phyloP scores from a whole-genome alignment of 208 protist genomes.

The Blechomonas ayalai region DNA sequence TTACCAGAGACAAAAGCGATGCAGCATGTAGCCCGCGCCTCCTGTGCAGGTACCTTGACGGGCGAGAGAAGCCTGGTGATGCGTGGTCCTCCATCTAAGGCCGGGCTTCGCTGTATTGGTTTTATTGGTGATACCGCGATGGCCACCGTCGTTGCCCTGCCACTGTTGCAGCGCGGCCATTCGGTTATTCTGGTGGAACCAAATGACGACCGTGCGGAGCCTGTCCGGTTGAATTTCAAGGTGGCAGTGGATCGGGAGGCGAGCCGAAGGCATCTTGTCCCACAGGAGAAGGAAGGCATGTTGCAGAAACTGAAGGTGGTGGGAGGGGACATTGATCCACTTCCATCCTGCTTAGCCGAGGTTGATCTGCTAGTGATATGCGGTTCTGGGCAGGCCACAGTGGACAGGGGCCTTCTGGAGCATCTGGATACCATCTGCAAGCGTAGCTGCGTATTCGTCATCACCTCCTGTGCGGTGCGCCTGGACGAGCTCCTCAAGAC shows the following conservation, averaged over 20 bases:
- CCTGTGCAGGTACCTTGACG: conserved; percentile 18
- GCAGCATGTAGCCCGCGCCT: conserved; percentile 69
- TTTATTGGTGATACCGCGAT: conserved; percentile 83
- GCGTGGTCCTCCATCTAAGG: too few species aligned
- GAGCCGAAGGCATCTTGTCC: conserved; percentile 15
- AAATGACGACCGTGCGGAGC: conserved; percentile 19
- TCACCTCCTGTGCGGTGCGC: conserved; percentile 46
- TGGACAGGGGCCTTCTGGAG: conserved; percentile 71
- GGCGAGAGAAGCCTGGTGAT: too few species aligned
- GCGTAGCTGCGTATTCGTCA: conserved; percentile 61
- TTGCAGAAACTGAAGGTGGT: conserved; percentile 23
- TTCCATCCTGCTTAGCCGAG: conserved; percentile 23
- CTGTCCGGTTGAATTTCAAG: conserved; percentile 12
- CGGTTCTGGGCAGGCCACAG: conserved; percentile 37
- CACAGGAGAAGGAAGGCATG: conserved; percentile 12
- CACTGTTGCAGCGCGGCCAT: conserved; percentile 38
- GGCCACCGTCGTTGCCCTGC: conserved; percentile 67
- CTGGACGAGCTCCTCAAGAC: conserved; percentile 59
- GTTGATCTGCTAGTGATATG: conserved; percentile 75
- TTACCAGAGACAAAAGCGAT: conserved; percentile 38
- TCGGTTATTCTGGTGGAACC: conserved; percentile 70
- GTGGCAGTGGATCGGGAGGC: conserved; percentile 24
- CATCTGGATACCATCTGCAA: conserved; percentile 58
- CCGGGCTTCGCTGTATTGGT: conserved; percentile 20
- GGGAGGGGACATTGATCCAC: conserved; percentile 13